These are phyloP conservation scores for Monilinia fructicola DNA, from an alignment of 2,329 filamentous ascomycete genomes.

Conservation along the genomic window DNA sequence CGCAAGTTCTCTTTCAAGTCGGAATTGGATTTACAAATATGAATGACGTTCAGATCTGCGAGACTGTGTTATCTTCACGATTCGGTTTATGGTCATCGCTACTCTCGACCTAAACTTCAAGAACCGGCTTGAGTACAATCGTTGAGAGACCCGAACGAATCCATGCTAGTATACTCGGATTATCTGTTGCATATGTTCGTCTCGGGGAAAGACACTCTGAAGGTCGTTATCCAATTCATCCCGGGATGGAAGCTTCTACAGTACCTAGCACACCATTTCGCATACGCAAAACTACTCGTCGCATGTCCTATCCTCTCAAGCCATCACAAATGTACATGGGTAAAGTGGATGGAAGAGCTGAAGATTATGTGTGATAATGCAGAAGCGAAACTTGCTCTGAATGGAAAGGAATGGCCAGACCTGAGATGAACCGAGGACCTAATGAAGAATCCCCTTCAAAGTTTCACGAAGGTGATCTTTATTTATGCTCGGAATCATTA, in stretches of 20 bases:
- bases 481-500: slow-evolving; percentile 82
- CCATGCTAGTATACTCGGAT: slow-evolving; percentile 76
- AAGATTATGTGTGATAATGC: slow-evolving; percentile 80
- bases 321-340: slow-evolving; percentile 87
- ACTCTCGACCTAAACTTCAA: slow-evolving; percentile 78
- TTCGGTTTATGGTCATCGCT: slow-evolving; percentile 92
- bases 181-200: slow-evolving; percentile 87
- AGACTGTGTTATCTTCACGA: slow-evolving; percentile 88
- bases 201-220: slow-evolving; percentile 77
- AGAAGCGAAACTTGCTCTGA: slow-evolving; percentile 72
- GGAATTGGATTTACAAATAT: slow-evolving; percentile 38
- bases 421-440: slow-evolving; percentile 56
- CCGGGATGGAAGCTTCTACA: slow-evolving; percentile 52
- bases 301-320: slow-evolving; percentile 68
- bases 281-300: slow-evolving; percentile 77
- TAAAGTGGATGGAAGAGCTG: slow-evolving; percentile 90
- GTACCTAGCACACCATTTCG: slow-evolving; percentile 71
- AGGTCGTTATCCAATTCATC: slow-evolving; percentile 66
- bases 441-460: slow-evolving; percentile 48
- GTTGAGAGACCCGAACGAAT: slow-evolving; percentile 93
- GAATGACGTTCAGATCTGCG: slow-evolving; percentile 42
- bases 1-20: slow-evolving; percentile 38
- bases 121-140: slow-evolving; percentile 71
- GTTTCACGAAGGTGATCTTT: slow-evolving; percentile 87
- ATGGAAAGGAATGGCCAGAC: slow-evolving; percentile 72